Evolutionary conservation across 768 basidiomycete species (phyloP).

Genomic region (Coprinopsis strossmayeri): DNA sequence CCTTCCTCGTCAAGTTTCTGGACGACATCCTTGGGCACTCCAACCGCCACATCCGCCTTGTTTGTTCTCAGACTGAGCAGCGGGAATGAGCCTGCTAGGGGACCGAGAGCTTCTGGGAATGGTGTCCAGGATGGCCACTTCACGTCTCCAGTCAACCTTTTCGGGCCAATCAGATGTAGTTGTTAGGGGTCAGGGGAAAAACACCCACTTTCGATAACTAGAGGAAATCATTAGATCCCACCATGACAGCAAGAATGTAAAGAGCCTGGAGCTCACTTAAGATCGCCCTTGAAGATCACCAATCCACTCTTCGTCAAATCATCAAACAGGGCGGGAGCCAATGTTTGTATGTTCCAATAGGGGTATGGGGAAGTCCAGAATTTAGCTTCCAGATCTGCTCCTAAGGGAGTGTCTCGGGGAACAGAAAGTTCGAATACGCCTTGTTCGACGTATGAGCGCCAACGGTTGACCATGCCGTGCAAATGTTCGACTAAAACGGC

Average conservation of each 20-base stretch:
- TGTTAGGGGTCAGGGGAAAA: neutral
- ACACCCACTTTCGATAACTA: constrained; percentile 77
- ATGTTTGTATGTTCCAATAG: constrained; percentile 66
- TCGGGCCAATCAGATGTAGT: neutral
- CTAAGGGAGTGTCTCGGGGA: constrained; percentile 49
- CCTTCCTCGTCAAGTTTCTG: constrained; percentile 59
- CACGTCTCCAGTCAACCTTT: constrained; percentile 85
- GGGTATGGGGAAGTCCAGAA: constrained; percentile 77
- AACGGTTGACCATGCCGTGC: constrained; percentile 55
- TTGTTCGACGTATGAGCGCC: constrained; percentile 61
- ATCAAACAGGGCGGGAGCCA: constrained; percentile 44
- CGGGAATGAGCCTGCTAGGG: constrained; percentile 72
- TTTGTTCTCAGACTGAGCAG: constrained; percentile 84
- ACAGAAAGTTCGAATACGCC: constrained; percentile 74
- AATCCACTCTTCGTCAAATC: constrained; percentile 51
- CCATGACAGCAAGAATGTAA: too few species aligned
- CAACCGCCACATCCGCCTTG: constrained; percentile 93
- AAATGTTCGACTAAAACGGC: constrained; percentile 34
- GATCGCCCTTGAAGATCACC: constrained; percentile 88
- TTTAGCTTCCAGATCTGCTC: constrained; percentile 29
- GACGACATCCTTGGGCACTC: constrained; percentile 61
- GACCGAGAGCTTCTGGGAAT: constrained; percentile 38
- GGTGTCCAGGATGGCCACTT: constrained; percentile 54
- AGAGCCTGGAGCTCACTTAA: constrained; percentile 87
- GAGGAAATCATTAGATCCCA: too few species aligned